Base-by-base conservation (phyloP, 2,329 filamentous ascomycete species). In the Cadophora luteo-olivacea region DNA sequence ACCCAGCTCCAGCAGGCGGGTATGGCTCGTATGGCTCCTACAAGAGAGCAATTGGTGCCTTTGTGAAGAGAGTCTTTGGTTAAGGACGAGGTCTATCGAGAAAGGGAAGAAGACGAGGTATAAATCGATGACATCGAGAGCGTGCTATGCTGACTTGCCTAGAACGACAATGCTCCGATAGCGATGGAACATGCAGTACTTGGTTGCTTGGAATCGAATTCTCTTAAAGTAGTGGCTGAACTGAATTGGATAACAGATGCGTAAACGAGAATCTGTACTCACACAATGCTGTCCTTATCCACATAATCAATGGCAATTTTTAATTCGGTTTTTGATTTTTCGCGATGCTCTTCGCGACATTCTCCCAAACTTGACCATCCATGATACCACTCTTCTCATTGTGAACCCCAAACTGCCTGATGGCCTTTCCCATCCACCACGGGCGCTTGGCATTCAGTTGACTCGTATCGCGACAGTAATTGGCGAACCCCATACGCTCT, bases 401-500 rank as follows among this genome's bases (percentile, higher is more conserved):
- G 64, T 77, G 72, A 48, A 79, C 74, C 2, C 74, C 75, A 68
- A 78, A 79, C 38, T 72, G 49, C 19, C 71, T 63, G 4, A 75
- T 58, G 16, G 73, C 72, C 33, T 68, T 76, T 11, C 70, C 68
- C 68, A 72, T 72, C 73, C 73, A 79, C 76, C 77, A 79, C 4
- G 72, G 68, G 24, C 74, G 70, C 25, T 69, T 70, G 14, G 52
- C 41, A 61, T 78, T 74, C 0, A 70, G 57, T 9, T 60, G 61
- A n/a, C 32, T 70, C 1, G 74, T 74, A 66, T 77, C 74, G 24
- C 77, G 65, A 24, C 65, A 70, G 65, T 73, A 76, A 48, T 79
- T 79, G 1, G 70, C 78, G 29, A 79, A 64, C 1, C 78, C 77
- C 36, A 79, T 74, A 5, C 76, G 68, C 24, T 71, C 63, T 48